phyloP scores from a whole-genome alignment of 805 yeast species.

The Ogataea saltuana region DNA sequence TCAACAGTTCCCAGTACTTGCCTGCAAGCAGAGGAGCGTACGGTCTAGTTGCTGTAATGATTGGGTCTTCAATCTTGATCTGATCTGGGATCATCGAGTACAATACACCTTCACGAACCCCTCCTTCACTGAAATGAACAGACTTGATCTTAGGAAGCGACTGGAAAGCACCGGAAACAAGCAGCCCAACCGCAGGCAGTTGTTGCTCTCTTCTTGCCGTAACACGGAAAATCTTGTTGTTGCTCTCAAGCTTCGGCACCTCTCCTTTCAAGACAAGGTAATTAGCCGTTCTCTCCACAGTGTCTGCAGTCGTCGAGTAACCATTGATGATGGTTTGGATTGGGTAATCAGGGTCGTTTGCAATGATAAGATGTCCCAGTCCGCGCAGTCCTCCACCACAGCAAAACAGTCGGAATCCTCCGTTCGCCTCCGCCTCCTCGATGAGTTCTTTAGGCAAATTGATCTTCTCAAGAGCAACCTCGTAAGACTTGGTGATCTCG shows the following conservation, averaged over 20 bases:
- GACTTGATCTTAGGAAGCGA: constrained; percentile 60
- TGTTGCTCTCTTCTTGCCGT: constrained; percentile 66
- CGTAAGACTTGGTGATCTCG: constrained; percentile 55
- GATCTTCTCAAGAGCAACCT: constrained; percentile 50
- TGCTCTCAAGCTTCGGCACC: constrained; percentile 41
- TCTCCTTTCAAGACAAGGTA: constrained; percentile 49
- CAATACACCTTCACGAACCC: constrained; percentile 74
- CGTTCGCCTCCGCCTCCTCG: constrained; percentile 51
- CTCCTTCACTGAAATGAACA: constrained; percentile 73
- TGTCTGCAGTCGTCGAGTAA: constrained; percentile 56
- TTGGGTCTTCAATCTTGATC: constrained; percentile 66
- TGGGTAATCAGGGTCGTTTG: constrained; percentile 56
- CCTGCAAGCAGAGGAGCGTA: constrained; percentile 67
- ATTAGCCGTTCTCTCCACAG: constrained; percentile 52
- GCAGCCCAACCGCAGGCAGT: constrained; percentile 66
- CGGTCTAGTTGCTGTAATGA: constrained; percentile 66
- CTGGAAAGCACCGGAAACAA: constrained; percentile 62
- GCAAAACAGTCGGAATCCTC: constrained; percentile 64
- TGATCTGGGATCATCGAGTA: constrained; percentile 60
- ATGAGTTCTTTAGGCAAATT: constrained; percentile 52
- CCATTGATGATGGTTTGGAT: constrained; percentile 72
- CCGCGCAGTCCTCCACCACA: constrained; percentile 79
- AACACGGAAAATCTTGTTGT: constrained; percentile 56
- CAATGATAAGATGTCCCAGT: constrained; percentile 59
- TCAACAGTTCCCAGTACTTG: constrained; percentile 54